Percentiles rank a stretch among this genome's conserved stretches.
Conservation (phyloP, 441 rosid genomes). For the Rhodomyrtus psidioides region DNA sequence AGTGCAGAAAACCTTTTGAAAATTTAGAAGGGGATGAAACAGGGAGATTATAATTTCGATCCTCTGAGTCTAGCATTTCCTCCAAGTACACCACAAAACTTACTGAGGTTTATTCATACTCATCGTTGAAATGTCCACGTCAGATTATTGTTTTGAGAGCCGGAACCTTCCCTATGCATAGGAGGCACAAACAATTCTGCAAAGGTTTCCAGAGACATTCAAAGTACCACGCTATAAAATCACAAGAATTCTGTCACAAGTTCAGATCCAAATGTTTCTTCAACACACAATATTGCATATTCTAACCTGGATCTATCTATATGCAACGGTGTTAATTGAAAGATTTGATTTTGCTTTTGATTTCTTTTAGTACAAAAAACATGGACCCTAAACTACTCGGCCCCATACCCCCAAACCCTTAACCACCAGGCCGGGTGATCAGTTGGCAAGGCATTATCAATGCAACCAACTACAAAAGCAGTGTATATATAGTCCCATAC, state of each 20-base stretch:
- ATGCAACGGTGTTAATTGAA: background rate
- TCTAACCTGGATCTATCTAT: background rate
- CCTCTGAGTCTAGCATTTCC: background rate
- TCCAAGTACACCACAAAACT: background rate
- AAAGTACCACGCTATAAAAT: background rate
- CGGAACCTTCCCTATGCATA: background rate
- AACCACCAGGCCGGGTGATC: background rate
- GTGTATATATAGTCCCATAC: background rate
- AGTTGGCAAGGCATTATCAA: background rate
- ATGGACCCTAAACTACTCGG: background rate
- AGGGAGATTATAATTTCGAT: background rate
- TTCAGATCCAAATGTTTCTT: background rate
- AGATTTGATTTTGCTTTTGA: background rate
- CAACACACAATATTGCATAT: background rate
- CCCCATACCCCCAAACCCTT: background rate
- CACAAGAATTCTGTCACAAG: background rate
- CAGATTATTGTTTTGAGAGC: background rate
- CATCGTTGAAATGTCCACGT: background rate
- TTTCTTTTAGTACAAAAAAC: background rate
- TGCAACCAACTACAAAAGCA: background rate
- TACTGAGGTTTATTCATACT: background rate
- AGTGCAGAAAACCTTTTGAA: background rate
- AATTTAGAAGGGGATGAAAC: background rate
- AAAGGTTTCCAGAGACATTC: background rate
- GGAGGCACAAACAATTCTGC: background rate